Evolutionary conservation across 805 yeast species (phyloP), one percentile per base, ranked within the genome.

Genomic region (Geotrichum ghanense): DNA sequence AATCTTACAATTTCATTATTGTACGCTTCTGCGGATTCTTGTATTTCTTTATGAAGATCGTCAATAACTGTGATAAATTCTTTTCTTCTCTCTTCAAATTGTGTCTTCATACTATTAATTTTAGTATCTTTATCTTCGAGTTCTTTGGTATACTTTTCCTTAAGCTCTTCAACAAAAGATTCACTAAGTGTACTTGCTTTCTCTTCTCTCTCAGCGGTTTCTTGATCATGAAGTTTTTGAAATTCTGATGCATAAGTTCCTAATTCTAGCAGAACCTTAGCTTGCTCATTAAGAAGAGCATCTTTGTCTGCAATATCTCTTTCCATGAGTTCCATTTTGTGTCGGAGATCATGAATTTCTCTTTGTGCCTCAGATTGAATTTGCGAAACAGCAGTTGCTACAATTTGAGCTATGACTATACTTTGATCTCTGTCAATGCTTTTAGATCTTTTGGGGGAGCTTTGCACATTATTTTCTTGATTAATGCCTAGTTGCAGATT

Each of bases 61-160:
- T 58, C 64, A 31, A 59, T 51, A 3, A 57, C 55, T 20, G 47
- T 51, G n/a, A 67, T 51, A 52, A 64, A 66, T 54, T 56, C 66
- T 42, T 43, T 56, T 21, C 60, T 53, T 49, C 56, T 62, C 40
- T 44, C 53, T 41, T 53, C 68, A 40, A 58, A 48, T 43, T 58
- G 61, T 23, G 50, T 24, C 48, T 56, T 53, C 48, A 59, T 51
- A 5, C 44, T 51, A 7, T 50, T 52, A 22, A 59, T 57, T 47
- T 55, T 57, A 10, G 54, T 51, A 31, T 61, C 65, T 22, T 54
- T 53, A 43, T 60, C 61, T 19, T 49, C 52, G 22, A 58, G 16
- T 19, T 31, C 37, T 12, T 31, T 31, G 12, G 37, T 6, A n/a
- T n/a, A 31, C 5, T 16, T n/a, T 6, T 7, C 16, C 17, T 31